phyloP scores from a whole-genome alignment of 2,329 filamentous ascomycete genomes.

The Monosporascus sp. region DNA sequence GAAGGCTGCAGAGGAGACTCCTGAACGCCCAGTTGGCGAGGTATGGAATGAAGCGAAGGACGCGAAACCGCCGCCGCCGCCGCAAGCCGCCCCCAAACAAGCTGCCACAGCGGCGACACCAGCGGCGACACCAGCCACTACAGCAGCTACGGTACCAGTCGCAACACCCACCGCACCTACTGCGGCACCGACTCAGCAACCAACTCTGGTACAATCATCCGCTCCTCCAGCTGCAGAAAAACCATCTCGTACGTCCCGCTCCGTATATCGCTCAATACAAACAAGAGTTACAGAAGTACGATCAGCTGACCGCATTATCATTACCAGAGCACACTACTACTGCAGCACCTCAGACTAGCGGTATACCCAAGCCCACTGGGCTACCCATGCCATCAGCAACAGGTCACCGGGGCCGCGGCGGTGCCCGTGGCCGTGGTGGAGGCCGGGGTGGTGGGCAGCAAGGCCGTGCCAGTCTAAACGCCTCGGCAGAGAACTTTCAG shows the following conservation, averaged over 20 bases:
- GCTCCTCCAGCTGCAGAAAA: neutral
- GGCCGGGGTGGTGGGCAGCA: constrained; percentile 30
- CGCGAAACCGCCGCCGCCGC: constrained; percentile 43
- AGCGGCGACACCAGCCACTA: neutral
- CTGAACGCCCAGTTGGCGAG: constrained; percentile 74
- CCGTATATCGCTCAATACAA: no score
- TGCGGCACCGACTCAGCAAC: neutral
- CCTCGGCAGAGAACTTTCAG: constrained; percentile 47
- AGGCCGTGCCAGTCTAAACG: constrained; percentile 39
- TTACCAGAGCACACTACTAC: neutral
- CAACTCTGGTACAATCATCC: neutral
- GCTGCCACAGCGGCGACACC: constrained; percentile 18
- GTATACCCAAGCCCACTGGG: constrained; percentile 25
- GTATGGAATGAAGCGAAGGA: constrained; percentile 79
- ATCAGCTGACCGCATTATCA: no score
- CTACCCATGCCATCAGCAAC: constrained; percentile 33
- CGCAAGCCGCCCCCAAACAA: constrained; percentile 18
- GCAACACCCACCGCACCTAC: neutral
- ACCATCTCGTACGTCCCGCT: constrained; percentile 1
- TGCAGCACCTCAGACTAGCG: constrained; percentile 6
- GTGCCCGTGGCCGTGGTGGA: constrained; percentile 33
- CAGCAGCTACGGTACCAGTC: constrained; percentile 1
- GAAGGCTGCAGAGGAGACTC: constrained; percentile 78
- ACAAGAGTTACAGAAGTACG: no score
- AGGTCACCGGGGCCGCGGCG: constrained; percentile 25